Evolutionary conservation across 352 stramenopile genomes (phyloP).

Genomic region (Globisporangium takayamanum): DNA sequence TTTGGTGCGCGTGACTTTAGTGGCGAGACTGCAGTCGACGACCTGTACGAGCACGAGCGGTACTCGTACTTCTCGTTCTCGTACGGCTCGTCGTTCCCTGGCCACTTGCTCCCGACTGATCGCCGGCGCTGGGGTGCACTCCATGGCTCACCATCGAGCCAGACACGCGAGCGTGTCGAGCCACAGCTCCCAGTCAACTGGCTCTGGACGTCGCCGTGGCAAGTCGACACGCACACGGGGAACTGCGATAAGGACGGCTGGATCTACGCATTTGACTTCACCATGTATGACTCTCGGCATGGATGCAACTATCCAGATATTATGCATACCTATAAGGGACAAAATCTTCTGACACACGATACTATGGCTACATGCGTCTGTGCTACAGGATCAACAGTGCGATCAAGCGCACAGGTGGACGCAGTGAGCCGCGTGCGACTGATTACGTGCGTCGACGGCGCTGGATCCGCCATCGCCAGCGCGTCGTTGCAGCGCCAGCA

Average conservation of each 20-base stretch:
- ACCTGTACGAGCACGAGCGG: conserved; percentile 76
- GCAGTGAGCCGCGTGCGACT: conserved; percentile 41
- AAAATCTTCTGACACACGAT: background rate
- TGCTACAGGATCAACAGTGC: conserved; percentile 45
- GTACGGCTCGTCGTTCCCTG: conserved; percentile 59
- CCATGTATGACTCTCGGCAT: conserved; percentile 24
- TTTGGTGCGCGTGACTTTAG: conserved; percentile 67
- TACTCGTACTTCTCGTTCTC: conserved; percentile 78
- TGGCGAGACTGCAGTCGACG: conserved; percentile 58
- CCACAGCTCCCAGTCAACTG: conserved; percentile 60
- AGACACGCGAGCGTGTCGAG: conserved; percentile 50
- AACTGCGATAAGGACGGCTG: conserved; percentile 64
- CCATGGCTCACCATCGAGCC: conserved; percentile 51
- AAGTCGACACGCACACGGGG: conserved; percentile 37
- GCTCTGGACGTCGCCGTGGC: conserved; percentile 60
- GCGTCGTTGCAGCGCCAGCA: conserved; percentile 12
- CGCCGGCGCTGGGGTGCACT: conserved; percentile 51
- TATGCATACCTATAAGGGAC: background rate
- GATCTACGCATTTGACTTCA: conserved; percentile 78
- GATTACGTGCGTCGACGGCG: conserved; percentile 65
- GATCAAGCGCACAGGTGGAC: conserved; percentile 48
- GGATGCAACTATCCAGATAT: background rate
- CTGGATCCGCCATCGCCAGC: conserved; percentile 53
- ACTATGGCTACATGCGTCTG: no score
- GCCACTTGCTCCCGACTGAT: conserved; percentile 64